Conservation (phyloP, 345 rosid species). For the Murraya paniculata region DNA sequence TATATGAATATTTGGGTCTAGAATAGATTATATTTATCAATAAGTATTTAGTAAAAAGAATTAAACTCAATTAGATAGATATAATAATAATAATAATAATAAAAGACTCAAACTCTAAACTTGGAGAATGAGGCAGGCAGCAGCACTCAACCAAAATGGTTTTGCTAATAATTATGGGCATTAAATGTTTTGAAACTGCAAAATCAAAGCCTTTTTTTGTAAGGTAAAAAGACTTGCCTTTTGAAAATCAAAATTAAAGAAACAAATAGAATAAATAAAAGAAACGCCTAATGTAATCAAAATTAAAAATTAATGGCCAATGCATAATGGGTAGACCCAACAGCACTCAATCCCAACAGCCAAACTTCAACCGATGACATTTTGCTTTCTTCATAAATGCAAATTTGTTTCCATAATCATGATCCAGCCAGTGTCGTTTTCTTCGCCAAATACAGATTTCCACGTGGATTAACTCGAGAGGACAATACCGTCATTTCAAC, state of each 20-base stretch:
- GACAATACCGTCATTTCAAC: constrained; percentile 28
- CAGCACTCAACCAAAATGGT: too few species aligned
- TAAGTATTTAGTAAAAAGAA: too few species aligned
- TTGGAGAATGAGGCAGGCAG: too few species aligned
- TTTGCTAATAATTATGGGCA: background rate
- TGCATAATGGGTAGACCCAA: background rate
- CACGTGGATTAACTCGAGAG: constrained; percentile 29
- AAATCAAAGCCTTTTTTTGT: background rate
- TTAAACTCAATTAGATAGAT: too few species aligned
- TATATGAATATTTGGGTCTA: too few species aligned
- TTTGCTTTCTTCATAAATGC: constrained; percentile 31
- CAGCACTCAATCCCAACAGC: background rate
- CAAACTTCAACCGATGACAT: background rate
- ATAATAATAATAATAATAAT: too few species aligned
- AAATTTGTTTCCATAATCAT: background rate
- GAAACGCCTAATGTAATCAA: too few species aligned
- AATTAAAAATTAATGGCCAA: background rate
- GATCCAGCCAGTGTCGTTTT: background rate
- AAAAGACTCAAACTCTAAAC: too few species aligned
- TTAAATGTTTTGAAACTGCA: background rate
- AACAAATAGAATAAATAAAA: too few species aligned
- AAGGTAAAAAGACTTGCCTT: background rate
- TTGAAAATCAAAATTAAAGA: background rate
- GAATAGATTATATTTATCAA: too few species aligned
- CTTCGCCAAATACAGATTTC: constrained; percentile 13